Conservation (phyloP, 2,329 filamentous ascomycete species). For the Cordyceps militaris region DNA sequence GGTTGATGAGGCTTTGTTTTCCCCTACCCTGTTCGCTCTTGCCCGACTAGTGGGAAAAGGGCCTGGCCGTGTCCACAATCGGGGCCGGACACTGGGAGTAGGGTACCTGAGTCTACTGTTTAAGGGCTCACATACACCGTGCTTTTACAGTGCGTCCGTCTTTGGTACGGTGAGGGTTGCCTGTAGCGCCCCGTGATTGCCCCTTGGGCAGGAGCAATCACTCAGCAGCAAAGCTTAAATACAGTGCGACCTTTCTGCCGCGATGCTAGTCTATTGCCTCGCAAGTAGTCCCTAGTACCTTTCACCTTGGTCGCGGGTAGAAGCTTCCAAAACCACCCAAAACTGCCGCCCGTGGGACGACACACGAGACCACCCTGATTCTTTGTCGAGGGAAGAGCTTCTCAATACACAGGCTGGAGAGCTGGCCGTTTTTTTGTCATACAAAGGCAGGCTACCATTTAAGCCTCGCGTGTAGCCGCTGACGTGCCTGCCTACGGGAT, state of each 20-base stretch:
- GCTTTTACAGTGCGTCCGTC: neutral
- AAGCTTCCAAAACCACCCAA: slow-evolving; percentile 10
- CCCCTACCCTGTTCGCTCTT: slow-evolving; percentile 28
- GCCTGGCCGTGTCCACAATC: slow-evolving; percentile 20
- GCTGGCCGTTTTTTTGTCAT: too few relatives aligned
- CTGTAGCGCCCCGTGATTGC: neutral
- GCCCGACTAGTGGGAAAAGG: slow-evolving; percentile 22
- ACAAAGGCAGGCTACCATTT: neutral
- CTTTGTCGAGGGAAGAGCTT: neutral
- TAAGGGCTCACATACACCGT: neutral
- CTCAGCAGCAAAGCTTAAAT: neutral
- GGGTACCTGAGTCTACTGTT: slow-evolving; percentile 12
- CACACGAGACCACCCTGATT: slow-evolving; percentile 8
- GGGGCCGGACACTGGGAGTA: slow-evolving; percentile 13
- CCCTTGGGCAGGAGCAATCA: too few relatives aligned
- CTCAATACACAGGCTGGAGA: neutral
- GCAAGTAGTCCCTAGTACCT: neutral
- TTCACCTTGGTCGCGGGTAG: neutral
- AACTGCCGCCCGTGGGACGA: slow-evolving; percentile 7
- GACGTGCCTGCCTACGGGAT: neutral
- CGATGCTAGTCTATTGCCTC: too few relatives aligned
- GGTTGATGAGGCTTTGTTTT: slow-evolving; percentile 38
- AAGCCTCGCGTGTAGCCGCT: neutral
- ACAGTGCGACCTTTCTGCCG: neutral
- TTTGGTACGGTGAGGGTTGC: neutral